phyloP scores from a whole-genome alignment of 768 basidiomycete genomes.

The Trametes coccinea region DNA sequence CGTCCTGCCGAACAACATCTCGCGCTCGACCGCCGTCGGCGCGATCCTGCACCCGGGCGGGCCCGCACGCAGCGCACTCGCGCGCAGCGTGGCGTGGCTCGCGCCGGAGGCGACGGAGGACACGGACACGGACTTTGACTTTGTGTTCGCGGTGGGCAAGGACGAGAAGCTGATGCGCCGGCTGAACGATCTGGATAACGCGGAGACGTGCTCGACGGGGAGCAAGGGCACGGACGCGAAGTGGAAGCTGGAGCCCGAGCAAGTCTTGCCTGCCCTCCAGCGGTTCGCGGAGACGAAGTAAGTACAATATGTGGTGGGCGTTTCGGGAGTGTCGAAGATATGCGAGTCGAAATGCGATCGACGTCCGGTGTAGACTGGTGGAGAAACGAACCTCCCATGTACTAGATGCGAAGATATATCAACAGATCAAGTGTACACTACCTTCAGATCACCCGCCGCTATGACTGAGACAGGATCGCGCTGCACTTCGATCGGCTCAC shows the following conservation, averaged over 20 bases:
- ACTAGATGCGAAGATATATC: neutral
- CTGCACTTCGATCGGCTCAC: too few species aligned
- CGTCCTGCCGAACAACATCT: slow-evolving; percentile 80
- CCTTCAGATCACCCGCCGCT: too few species aligned
- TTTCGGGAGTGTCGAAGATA: too few species aligned
- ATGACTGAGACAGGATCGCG: too few species aligned
- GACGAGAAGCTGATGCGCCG: slow-evolving; percentile 80
- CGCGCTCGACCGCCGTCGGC: slow-evolving; percentile 80
- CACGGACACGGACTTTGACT: slow-evolving; percentile 47
- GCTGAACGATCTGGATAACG: slow-evolving; percentile 70
- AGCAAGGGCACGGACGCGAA: slow-evolving; percentile 79
- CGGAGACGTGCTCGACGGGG: slow-evolving; percentile 73
- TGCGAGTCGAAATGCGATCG: too few species aligned
- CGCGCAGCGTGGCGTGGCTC: slow-evolving; percentile 43
- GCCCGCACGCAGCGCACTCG: slow-evolving; percentile 41
- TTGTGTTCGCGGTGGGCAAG: slow-evolving; percentile 64
- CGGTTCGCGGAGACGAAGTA: slow-evolving; percentile 34
- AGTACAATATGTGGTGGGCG: neutral
- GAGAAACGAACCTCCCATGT: neutral
- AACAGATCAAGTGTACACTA: too few species aligned
- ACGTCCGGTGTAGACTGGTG: neutral
- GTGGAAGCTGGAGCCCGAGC: slow-evolving; percentile 54
- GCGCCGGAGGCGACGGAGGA: slow-evolving; percentile 39
- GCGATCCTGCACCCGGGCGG: slow-evolving; percentile 72
- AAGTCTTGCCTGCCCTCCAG: slow-evolving; percentile 38